Evolutionary conservation across 2,329 filamentous ascomycete genomes (phyloP).

Genomic region (Epichloe sibirici): DNA sequence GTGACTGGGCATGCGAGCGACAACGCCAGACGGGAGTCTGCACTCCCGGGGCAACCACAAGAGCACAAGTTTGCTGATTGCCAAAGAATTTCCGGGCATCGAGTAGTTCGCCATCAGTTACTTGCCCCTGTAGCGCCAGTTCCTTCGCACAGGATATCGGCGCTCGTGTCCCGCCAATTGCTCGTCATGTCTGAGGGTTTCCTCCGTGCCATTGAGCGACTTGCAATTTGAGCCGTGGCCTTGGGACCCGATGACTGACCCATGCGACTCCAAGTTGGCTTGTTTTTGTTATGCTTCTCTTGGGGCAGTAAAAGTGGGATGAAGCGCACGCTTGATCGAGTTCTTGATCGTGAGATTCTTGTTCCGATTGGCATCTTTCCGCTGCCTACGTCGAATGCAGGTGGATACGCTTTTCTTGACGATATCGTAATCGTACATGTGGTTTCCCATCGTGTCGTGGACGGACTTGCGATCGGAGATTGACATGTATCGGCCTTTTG

Average conservation of each 20-base stretch:
- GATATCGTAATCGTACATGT: constrained; percentile 41
- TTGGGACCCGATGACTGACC: constrained; percentile 38
- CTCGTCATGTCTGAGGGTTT: constrained; percentile 45
- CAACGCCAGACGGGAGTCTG: no score
- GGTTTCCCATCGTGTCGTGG: constrained; percentile 36
- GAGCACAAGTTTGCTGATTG: constrained; percentile 52
- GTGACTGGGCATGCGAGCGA: no score
- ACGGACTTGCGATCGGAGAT: constrained; percentile 44
- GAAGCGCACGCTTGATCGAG: constrained; percentile 13
- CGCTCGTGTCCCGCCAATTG: constrained; percentile 44
- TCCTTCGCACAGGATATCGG: constrained; percentile 43
- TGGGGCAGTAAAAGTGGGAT: no score
- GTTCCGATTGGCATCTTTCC: constrained; percentile 24
- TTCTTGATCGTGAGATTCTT: constrained; percentile 44
- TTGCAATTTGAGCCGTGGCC: constrained; percentile 42
- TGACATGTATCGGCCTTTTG: constrained; percentile 38
- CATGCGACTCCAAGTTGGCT: not conserved
- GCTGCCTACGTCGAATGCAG: constrained; percentile 40
- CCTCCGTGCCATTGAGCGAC: constrained; percentile 29
- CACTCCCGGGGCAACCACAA: constrained; percentile 50
- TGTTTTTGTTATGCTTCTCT: no score
- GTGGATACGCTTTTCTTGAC: constrained; percentile 37
- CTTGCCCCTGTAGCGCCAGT: constrained; percentile 40
- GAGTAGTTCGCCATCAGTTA: constrained; percentile 46
- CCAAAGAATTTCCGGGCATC: constrained; percentile 45